Evolutionary conservation across 2,329 filamentous ascomycete species (phyloP).

Genomic region (Davidsoniella australis): DNA sequence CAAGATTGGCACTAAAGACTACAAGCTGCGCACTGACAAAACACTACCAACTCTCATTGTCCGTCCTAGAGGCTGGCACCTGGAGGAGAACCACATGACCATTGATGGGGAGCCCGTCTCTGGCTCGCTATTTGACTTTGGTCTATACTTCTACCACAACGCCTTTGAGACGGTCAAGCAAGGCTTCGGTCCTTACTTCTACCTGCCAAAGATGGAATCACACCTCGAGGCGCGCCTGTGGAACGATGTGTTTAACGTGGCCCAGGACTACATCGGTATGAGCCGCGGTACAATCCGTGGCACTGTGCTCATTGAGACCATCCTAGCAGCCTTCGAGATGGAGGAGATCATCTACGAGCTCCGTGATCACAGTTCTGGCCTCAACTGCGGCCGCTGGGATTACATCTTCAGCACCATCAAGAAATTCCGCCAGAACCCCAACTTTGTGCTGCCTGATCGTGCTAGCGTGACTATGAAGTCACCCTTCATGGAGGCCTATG

Average conservation of each 20-base stretch:
- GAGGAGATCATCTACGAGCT: constrained; percentile 99
- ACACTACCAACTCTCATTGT: constrained; percentile 78
- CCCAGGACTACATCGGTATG: constrained; percentile 84
- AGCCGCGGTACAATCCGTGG: constrained; percentile 80
- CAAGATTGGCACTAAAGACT: constrained; percentile 87
- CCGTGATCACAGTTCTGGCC: constrained; percentile 82
- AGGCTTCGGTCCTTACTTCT: constrained; percentile 89
- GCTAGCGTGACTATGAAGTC: constrained; percentile 90
- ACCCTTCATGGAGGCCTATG: constrained; percentile 95
- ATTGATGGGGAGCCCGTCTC: constrained; percentile 92
- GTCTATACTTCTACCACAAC: constrained; percentile 98
- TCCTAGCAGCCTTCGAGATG: constrained; percentile 97
- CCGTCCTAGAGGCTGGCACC: constrained; percentile 89
- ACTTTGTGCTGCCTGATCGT: constrained; percentile 86
- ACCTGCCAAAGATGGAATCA: constrained; percentile 95
- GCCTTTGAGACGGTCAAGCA: constrained; percentile 71
- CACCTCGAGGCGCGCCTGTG: constrained; percentile 93
- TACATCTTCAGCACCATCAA: constrained; percentile 99
- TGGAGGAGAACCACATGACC: constrained; percentile 96
- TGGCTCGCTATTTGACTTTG: constrained; percentile 87
- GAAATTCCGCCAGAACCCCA: constrained; percentile 90
- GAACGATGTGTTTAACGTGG: constrained; percentile 96
- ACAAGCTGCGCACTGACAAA: constrained; percentile 88
- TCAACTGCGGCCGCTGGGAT: constrained; percentile 98
- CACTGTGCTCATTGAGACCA: constrained; percentile 95